A percentile compares a stretch with the other conserved stretches of the same genome.
phyloP scores from a whole-genome alignment of 208 protist genomes.

The Leishmania braziliensis region DNA sequence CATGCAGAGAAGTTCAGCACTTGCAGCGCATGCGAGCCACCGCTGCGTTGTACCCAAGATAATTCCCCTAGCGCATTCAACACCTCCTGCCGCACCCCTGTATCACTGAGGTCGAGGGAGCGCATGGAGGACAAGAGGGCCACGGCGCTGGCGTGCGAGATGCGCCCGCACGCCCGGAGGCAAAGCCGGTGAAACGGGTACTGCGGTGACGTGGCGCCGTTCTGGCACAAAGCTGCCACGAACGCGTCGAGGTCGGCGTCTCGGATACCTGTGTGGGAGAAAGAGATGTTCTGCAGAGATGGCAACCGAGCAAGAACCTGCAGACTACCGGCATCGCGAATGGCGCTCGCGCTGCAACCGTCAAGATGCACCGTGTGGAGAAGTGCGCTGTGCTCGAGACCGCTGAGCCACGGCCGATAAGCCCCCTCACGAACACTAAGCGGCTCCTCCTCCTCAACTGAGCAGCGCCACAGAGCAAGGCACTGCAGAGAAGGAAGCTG shows the following conservation, averaged over 20 bases:
- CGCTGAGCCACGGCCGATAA: background rate
- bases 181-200: constrained; percentile 11
- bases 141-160: background rate
- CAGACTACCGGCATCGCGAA: background rate
- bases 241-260: constrained; percentile 11
- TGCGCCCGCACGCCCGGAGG: constrained; percentile 2
- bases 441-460: background rate
- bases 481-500: background rate
- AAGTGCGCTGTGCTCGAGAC: background rate
- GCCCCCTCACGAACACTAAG: background rate
- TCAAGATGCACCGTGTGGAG: constrained; percentile 17
- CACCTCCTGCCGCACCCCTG: constrained; percentile 15
- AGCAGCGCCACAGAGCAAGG: constrained; percentile 7
- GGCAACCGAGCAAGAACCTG: constrained; percentile 11
- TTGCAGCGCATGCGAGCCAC: background rate
- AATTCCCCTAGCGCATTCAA: constrained; percentile 1
- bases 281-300: constrained; percentile 13
- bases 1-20: background rate
- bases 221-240: background rate
- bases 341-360: constrained; percentile 1
- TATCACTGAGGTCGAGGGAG: constrained; percentile 13
- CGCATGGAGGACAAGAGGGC: constrained; percentile 11
- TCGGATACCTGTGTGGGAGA: background rate
- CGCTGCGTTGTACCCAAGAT: background rate
- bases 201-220: background rate